These are phyloP conservation scores for Cryptosporidium bovis DNA, from an alignment of 169 alveolate species.

Conservation along the genomic window DNA sequence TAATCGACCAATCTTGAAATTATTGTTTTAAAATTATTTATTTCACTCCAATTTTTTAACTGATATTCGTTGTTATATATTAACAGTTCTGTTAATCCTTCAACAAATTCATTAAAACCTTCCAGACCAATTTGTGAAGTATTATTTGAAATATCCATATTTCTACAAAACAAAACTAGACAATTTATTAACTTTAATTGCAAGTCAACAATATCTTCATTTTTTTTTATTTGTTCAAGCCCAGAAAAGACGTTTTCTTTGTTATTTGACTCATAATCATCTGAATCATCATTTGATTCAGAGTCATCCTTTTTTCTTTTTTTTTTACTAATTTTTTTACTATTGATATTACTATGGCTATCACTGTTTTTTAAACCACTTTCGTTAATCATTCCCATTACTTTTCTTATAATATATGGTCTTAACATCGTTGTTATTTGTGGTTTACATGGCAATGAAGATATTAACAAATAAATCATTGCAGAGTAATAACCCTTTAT, in stretches of 20 bases:
- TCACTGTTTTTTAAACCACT: background rate
- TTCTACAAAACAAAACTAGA: slow-evolving; percentile 10
- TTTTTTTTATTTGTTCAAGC: background rate
- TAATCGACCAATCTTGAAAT: slow-evolving; percentile 36
- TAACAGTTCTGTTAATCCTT: slow-evolving; percentile 33
- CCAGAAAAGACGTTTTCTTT: slow-evolving; percentile 61
- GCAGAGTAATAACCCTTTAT: slow-evolving; percentile 61
- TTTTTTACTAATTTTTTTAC: background rate
- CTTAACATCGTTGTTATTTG: slow-evolving; percentile 19
- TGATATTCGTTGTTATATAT: slow-evolving; percentile 12
- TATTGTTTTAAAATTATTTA: background rate
- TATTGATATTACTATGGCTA: background rate
- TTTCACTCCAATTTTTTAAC: background rate
- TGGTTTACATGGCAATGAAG: slow-evolving; percentile 57
- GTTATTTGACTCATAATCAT: background rate
- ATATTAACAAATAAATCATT: slow-evolving; percentile 46
- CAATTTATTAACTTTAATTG: slow-evolving; percentile 55
- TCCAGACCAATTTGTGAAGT: slow-evolving; percentile 25
- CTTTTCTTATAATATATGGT: slow-evolving; percentile 60
- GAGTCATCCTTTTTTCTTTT: background rate
- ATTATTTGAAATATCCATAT: slow-evolving; percentile 42
- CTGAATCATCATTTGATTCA: background rate
- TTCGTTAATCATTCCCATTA: slow-evolving; percentile 34
- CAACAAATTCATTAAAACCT: slow-evolving; percentile 47
- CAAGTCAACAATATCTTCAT: background rate